Conservation (phyloP, 139 green algal genomes). For the Chlorella vulgaris region DNA sequence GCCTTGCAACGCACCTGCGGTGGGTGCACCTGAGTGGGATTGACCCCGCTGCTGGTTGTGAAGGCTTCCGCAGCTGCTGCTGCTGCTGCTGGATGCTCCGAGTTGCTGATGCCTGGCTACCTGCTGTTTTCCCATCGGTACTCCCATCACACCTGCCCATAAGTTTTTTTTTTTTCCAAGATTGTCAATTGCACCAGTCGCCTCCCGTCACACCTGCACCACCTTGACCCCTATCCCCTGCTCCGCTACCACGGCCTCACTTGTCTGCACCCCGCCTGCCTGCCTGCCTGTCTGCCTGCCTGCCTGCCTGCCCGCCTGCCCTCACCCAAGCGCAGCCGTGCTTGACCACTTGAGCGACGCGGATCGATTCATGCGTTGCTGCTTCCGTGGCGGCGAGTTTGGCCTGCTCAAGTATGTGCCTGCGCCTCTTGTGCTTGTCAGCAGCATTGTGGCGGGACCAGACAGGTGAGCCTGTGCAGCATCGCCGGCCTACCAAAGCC, state of each 20-base stretch:
- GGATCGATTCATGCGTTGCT: slow-evolving; percentile 56
- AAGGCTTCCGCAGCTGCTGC: too few relatives aligned
- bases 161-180: too few relatives aligned
- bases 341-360: slow-evolving; percentile 57
- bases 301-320: background rate
- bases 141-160: too few relatives aligned
- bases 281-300: too few relatives aligned
- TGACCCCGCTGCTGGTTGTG: too few relatives aligned
- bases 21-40: background rate
- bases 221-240: background rate
- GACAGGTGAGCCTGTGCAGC: slow-evolving; percentile 44
- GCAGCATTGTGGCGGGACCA: slow-evolving; percentile 39
- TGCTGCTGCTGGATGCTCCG: too few relatives aligned
- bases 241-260: too few relatives aligned
- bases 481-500: too few relatives aligned
- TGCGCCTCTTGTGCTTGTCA: slow-evolving; percentile 42
- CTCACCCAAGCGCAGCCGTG: slow-evolving; percentile 33
- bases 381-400: slow-evolving; percentile 51
- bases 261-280: too few relatives aligned
- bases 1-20: slow-evolving; percentile 59
- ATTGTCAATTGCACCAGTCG: background rate
- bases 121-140: too few relatives aligned
- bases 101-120: too few relatives aligned
- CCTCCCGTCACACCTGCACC: background rate
- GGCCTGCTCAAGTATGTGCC: slow-evolving; percentile 65